Evolutionary conservation across 768 basidiomycete genomes (phyloP).

Genomic region (Russula olivacea): DNA sequence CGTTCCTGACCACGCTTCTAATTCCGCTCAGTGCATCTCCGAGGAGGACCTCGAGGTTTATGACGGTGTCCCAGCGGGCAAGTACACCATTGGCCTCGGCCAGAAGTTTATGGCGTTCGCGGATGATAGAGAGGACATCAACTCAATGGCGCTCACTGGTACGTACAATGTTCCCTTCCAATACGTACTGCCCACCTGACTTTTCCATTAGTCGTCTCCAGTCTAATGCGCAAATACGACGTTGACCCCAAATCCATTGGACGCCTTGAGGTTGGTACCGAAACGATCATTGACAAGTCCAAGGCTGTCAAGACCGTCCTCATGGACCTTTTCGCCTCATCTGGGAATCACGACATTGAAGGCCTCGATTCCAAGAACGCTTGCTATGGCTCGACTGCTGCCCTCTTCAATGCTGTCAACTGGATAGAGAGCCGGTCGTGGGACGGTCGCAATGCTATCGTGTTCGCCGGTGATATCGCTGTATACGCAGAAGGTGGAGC

Average conservation of each 20-base stretch:
- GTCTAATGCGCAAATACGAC: slow-evolving; percentile 88
- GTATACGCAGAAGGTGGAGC: slow-evolving; percentile 96
- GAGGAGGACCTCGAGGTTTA: slow-evolving; percentile 66
- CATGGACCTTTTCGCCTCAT: slow-evolving; percentile 94
- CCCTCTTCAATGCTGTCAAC: slow-evolving; percentile 97
- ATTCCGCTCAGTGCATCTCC: slow-evolving; percentile 70
- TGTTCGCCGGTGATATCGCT: slow-evolving; percentile 95
- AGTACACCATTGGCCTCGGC: slow-evolving; percentile 98
- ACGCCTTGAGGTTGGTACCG: slow-evolving; percentile 96
- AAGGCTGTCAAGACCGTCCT: slow-evolving; percentile 97
- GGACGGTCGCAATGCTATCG: slow-evolving; percentile 97
- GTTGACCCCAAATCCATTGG: slow-evolving; percentile 96
- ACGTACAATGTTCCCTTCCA: slow-evolving; percentile 28
- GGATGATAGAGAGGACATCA: slow-evolving; percentile 98
- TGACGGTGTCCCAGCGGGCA: slow-evolving; percentile 51
- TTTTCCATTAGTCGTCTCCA: slow-evolving; percentile 63
- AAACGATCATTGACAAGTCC: slow-evolving; percentile 99
- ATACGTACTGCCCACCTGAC: slow-evolving; percentile 11
- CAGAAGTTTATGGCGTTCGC: slow-evolving; percentile 98
- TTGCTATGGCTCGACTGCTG: slow-evolving; percentile 98
- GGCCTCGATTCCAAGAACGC: slow-evolving; percentile 99
- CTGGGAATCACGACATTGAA: slow-evolving; percentile 95
- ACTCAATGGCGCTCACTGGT: slow-evolving; percentile 96
- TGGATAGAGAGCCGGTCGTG: slow-evolving; percentile 95
- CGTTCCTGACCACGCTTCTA: neutral